phyloP scores from a whole-genome alignment of 495 filamentous ascomycete genomes.

The Hyaloscypha variabilis region DNA sequence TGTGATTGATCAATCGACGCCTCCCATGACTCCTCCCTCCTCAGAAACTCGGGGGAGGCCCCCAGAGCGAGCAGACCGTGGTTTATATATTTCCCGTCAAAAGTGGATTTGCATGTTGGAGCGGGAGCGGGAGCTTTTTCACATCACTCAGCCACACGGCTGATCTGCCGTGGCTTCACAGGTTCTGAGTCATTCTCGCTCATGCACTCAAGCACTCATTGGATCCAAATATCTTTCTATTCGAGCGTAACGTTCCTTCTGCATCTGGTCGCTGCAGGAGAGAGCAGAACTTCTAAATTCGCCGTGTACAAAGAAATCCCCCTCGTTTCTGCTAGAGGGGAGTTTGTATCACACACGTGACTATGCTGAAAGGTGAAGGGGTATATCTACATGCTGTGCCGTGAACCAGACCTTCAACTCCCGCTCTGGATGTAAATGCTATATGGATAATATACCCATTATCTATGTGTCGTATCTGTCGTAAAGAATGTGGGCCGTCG shows the following conservation, averaged over 20 bases:
- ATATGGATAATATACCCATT: background rate
- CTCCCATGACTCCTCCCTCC: conserved; percentile 1
- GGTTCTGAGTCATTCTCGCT: background rate
- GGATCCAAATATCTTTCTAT: background rate
- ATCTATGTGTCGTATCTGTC: background rate
- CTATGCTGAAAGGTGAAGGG: background rate
- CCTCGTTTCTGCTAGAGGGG: background rate
- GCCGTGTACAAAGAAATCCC: background rate
- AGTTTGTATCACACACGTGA: background rate
- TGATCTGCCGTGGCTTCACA: background rate
- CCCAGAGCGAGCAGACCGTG: background rate
- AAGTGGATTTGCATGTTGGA: too few relatives aligned
- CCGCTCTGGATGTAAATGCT: background rate
- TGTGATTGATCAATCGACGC: conserved; percentile 3
- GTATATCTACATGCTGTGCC: background rate
- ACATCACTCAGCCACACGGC: background rate
- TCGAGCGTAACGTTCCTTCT: background rate
- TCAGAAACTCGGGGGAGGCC: background rate
- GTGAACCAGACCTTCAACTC: background rate
- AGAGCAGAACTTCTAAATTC: background rate
- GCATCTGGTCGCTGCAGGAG: background rate
- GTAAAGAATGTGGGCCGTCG: conserved; percentile 8
- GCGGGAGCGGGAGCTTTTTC: background rate
- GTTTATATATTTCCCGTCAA: background rate
- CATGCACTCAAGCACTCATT: background rate